Conservation (phyloP, 371 early-diverging fungal species). For the Mortierella sp. region DNA sequence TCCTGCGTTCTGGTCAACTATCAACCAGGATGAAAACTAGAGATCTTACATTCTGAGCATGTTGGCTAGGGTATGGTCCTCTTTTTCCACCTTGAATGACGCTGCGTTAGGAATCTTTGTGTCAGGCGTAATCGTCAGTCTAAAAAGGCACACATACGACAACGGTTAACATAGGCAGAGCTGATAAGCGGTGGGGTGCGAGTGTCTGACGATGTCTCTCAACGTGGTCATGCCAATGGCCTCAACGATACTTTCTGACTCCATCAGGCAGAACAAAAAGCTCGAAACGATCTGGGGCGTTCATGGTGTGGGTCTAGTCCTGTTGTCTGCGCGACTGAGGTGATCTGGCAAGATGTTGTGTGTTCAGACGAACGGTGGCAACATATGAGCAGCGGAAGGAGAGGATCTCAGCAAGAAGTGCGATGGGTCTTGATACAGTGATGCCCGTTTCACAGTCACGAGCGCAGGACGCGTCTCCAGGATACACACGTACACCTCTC, state of each 20-base stretch:
- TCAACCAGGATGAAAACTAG: neutral
- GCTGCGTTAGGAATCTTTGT: conserved; percentile 95
- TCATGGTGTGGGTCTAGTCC: conserved; percentile 66
- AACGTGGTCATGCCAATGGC: too few relatives aligned
- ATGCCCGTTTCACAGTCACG: neutral
- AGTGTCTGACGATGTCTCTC: conserved; percentile 2
- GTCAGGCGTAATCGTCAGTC: conserved; percentile 87
- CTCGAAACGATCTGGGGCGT: conserved; percentile 92
- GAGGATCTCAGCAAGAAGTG: too few relatives aligned
- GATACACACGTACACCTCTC: conserved; percentile 5
- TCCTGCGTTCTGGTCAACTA: neutral
- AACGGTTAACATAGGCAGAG: neutral
- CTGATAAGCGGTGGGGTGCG: neutral
- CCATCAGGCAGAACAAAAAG: conserved; percentile 92
- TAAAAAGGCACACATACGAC: conserved; percentile 30
- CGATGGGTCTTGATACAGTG: neutral
- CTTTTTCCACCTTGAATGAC: conserved; percentile 91
- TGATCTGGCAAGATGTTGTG: too few relatives aligned
- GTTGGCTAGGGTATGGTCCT: conserved; percentile 98
- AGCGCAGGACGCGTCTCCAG: conserved; percentile 10
- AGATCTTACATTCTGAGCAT: conserved; percentile 83
- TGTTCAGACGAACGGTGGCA: too few relatives aligned
- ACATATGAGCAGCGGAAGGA: too few relatives aligned
- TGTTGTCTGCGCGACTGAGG: neutral
- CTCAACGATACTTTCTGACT: conserved; percentile 74